Base-by-base conservation (phyloP, 345 rosid species). In the Nasturtium officinale region DNA sequence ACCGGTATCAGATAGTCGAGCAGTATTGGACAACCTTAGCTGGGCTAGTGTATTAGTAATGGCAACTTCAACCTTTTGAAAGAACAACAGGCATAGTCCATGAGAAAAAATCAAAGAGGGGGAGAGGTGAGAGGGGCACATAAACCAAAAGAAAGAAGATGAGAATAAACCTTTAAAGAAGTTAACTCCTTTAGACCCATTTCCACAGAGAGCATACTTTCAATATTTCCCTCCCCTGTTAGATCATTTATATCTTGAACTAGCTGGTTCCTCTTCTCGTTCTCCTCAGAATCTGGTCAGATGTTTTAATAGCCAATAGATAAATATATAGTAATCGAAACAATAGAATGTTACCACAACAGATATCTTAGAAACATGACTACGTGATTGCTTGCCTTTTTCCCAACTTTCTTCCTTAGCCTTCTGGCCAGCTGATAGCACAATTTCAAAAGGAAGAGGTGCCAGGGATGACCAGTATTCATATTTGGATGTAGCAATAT, bases 401-500 rank as follows among this genome's bases (percentile, higher is more conserved):
- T 82, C 90, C 82, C 87, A 87, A 59, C 79, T 77, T 54, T 78
- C 87, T 80, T 91, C 96, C 83, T 92, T 96, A 63, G 98, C 98
- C 85, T 87, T 96, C 80, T 96, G 98, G 45, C 98, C 99, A 80
- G 96, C 96, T 77, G 99, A 96, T 69, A 92, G 80, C 72, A 96
- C 98, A 71, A 96, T 73, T 72, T 96, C 99, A 85, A 96, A 96
- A 35, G 98, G 99, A 73, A 96, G 90, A 58, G 99, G 98, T 28
- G 99, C 99, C 47, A 96, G 80, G 12, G 99, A 86, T 77, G 99
- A 90, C 99, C 99, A 96, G 82, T 89, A 90, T 80, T 96, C 98
- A 65, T 92, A 83, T 83, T 96, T 96, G 30, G 92, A 78, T 32
- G 75, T 78, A 37, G 99, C 97, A 37, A 96, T 83, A 81, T 90